Conservation (phyloP, 1,284 basidiomycete species). For the Dichomitus squalens region DNA sequence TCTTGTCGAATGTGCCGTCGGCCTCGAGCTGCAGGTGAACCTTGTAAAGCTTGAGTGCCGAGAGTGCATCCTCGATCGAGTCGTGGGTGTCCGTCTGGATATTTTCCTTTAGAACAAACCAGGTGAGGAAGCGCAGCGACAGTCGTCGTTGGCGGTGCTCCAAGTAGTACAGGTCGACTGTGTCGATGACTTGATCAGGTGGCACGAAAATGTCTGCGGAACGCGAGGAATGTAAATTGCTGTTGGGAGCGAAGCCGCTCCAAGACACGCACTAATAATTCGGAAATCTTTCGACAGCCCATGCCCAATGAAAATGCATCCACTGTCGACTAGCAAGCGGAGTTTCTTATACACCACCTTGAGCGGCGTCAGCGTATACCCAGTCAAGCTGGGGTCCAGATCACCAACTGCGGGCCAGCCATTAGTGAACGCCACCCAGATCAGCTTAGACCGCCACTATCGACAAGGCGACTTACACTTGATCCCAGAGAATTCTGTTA, state of each 20-base stretch:
- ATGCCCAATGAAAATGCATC: constrained; percentile 97
- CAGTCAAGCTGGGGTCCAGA: constrained; percentile 82
- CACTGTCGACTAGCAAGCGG: constrained; percentile 90
- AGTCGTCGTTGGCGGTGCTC: constrained; percentile 82
- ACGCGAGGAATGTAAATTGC: neutral
- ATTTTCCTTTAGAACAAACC: constrained; percentile 88
- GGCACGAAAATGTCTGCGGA: constrained; percentile 87
- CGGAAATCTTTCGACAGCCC: constrained; percentile 99
- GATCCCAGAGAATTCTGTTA: constrained; percentile 97
- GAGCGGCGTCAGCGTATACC: constrained; percentile 89
- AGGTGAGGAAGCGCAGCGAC: constrained; percentile 92
- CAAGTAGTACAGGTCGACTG: constrained; percentile 93
- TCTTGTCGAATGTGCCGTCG: constrained; percentile 81
- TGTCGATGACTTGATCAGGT: constrained; percentile 94
- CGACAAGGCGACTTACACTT: constrained; percentile 60
- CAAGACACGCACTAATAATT: constrained; percentile 83
- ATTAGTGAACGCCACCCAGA: neutral
- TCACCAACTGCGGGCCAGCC: constrained; percentile 73
- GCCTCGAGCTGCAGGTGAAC: constrained; percentile 81
- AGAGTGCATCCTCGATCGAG: constrained; percentile 94
- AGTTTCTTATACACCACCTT: constrained; percentile 99
- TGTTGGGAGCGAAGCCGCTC: constrained; percentile 36
- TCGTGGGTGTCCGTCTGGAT: constrained; percentile 96
- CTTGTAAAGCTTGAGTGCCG: constrained; percentile 87
- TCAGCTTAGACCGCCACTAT: neutral